Conservation (phyloP, 257 asterid genomes). For the Jaltomata sinuosa region DNA sequence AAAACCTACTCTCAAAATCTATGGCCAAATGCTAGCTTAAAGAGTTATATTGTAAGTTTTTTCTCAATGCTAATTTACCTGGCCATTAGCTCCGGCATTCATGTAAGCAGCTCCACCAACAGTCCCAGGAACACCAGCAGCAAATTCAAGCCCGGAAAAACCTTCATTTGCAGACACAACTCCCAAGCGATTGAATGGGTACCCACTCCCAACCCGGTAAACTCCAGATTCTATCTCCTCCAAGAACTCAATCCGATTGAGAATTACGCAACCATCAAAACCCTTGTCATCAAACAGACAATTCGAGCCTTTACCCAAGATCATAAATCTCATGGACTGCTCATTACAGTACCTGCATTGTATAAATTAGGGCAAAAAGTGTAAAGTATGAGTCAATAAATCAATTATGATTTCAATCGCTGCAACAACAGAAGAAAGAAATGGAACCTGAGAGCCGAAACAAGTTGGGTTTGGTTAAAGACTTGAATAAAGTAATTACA, state of each 20-base stretch:
- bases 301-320: slow-evolving; percentile 41
- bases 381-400: background rate
- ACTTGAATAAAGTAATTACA: slow-evolving; percentile 35
- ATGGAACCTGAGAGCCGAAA: slow-evolving; percentile 29
- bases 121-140: slow-evolving; percentile 37
- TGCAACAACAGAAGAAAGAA: background rate
- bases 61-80: slow-evolving; percentile 8
- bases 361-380: background rate
- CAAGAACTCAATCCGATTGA: slow-evolving; percentile 26
- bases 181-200: slow-evolving; percentile 32
- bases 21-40: too few relatives aligned
- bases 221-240: slow-evolving; percentile 27
- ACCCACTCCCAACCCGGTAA: slow-evolving; percentile 39
- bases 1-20: too few relatives aligned
- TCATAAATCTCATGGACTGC: slow-evolving; percentile 21
- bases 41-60: background rate
- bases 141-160: slow-evolving; percentile 39
- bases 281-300: slow-evolving; percentile 35
- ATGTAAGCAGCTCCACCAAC: slow-evolving; percentile 41
- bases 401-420: background rate
- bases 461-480: slow-evolving; percentile 27
- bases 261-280: slow-evolving; percentile 38
- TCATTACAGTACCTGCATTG: slow-evolving; percentile 29
- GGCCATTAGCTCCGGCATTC: slow-evolving; percentile 43
- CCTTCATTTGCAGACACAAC: slow-evolving; percentile 21